These are phyloP conservation scores for Candida coleopterorum DNA, from an alignment of 805 yeast species.

Conservation along the genomic window DNA sequence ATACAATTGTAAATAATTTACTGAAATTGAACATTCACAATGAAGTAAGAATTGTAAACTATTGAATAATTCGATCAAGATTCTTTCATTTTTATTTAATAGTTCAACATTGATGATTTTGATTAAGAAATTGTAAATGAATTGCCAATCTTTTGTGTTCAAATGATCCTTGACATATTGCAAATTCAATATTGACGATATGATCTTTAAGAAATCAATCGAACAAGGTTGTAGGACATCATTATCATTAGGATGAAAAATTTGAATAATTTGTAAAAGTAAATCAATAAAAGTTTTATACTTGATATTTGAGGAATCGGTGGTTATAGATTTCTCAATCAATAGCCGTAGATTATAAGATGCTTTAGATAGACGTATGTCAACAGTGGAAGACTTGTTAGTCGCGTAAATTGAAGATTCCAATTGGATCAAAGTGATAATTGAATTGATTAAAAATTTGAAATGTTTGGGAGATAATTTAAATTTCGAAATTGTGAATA, in stretches of 20 bases:
- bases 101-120: conserved; percentile 4
- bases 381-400: conserved; percentile 20
- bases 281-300: conserved; percentile 20
- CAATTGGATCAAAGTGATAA: conserved; percentile 23
- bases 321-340: conserved; percentile 13
- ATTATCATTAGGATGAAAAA: conserved; percentile 10
- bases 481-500: conserved; percentile 15
- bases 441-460: conserved; percentile 18
- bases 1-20: conserved; percentile 16
- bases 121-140: conserved; percentile 19
- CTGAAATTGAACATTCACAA: conserved; percentile 15
- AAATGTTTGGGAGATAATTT: conserved; percentile 18
- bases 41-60: conserved; percentile 19
- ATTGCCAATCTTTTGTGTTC: conserved; percentile 22
- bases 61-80: conserved; percentile 17
- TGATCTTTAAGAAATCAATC: conserved; percentile 20
- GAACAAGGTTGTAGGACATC: conserved; percentile 18
- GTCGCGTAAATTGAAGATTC: conserved; percentile 31
- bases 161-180: conserved; percentile 30
- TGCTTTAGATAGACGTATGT: conserved; percentile 25
- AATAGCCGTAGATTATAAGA: conserved; percentile 27
- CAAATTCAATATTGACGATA: conserved; percentile 17
- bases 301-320: conserved; percentile 13
- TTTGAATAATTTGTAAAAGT: conserved; percentile 13
- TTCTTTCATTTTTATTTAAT: conserved; percentile 12